phyloP scores from a whole-genome alignment of 768 basidiomycete genomes.

The Kwoniella bestiolae region DNA sequence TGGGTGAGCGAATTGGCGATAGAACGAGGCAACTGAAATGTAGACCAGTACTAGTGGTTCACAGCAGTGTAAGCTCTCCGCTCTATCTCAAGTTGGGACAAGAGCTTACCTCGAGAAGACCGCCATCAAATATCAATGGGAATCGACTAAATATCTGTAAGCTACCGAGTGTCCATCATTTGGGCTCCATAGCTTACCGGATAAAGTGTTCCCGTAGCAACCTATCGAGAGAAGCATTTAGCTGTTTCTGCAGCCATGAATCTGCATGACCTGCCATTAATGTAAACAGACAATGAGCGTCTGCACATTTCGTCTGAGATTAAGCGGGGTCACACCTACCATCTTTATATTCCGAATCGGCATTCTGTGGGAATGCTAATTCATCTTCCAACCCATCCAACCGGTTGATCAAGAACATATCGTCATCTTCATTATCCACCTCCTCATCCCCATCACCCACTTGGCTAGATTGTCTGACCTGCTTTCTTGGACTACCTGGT shows the following conservation, averaged over 20 bases:
- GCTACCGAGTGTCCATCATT: background rate
- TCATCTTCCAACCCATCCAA: background rate
- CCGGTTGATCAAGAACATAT: background rate
- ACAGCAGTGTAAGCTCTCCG: too few relatives aligned
- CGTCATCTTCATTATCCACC: slow-evolving; percentile 11
- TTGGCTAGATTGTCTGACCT: background rate
- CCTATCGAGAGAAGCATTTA: slow-evolving; percentile 16
- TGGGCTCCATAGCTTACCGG: background rate
- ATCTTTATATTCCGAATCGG: too few relatives aligned
- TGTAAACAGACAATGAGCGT: too few relatives aligned
- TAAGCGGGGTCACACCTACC: too few relatives aligned
- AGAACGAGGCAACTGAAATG: background rate
- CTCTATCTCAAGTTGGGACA: too few relatives aligned
- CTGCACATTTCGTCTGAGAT: too few relatives aligned
- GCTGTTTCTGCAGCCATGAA: slow-evolving; percentile 20
- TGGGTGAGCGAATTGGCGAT: slow-evolving; percentile 23
- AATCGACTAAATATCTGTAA: slow-evolving; percentile 39
- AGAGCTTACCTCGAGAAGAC: slow-evolving; percentile 20
- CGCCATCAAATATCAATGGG: slow-evolving; percentile 43
- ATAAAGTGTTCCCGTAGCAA: slow-evolving; percentile 21
- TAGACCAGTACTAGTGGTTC: slow-evolving; percentile 2
- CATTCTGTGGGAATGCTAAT: too few relatives aligned
- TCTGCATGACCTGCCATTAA: too few relatives aligned
- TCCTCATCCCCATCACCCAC: background rate
- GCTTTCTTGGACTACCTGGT: background rate